phyloP scores from a whole-genome alignment of 805 yeast species.

The Kuraishia piskuri region DNA sequence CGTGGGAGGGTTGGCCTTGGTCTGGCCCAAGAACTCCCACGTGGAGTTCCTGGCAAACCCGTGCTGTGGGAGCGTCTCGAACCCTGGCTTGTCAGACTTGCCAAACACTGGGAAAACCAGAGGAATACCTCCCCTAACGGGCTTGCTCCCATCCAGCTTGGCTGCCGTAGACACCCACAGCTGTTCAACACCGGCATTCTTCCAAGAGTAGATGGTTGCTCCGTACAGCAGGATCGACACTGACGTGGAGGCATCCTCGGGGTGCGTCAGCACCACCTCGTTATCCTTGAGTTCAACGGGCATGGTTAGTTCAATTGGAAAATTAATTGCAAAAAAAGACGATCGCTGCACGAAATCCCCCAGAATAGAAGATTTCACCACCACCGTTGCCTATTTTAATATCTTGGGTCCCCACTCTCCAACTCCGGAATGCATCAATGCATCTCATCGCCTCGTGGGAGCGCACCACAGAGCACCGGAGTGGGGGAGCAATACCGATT shows the following conservation, averaged over 20 bases:
- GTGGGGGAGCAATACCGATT: too few relatives aligned
- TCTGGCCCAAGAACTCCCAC: slow-evolving; percentile 94
- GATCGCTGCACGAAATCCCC: too few relatives aligned
- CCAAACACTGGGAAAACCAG: slow-evolving; percentile 94
- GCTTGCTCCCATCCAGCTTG: slow-evolving; percentile 81
- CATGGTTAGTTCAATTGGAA: slow-evolving; percentile 27
- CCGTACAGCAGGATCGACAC: slow-evolving; percentile 78
- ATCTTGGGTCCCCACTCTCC: too few relatives aligned
- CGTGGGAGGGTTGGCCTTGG: slow-evolving; percentile 58
- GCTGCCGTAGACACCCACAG: slow-evolving; percentile 78
- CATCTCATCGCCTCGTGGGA: too few relatives aligned
- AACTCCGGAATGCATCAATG: too few relatives aligned
- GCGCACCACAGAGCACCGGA: too few relatives aligned
- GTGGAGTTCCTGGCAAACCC: slow-evolving; percentile 87
- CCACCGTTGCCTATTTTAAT: too few relatives aligned
- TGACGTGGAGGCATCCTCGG: slow-evolving; percentile 38
- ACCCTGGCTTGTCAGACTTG: slow-evolving; percentile 49
- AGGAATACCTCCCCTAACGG: slow-evolving; percentile 97
- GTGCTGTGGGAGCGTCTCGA: slow-evolving; percentile 79
- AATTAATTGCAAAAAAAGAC: not conserved
- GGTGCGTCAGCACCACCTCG: slow-evolving; percentile 52
- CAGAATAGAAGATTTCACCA: too few relatives aligned
- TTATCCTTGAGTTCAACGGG: slow-evolving; percentile 58
- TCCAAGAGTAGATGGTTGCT: slow-evolving; percentile 86
- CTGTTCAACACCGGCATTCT: slow-evolving; percentile 61